Percentiles rank a stretch among this genome's conserved stretches.
Evolutionary conservation across 495 filamentous ascomycete genomes (phyloP).

Genomic region (Amorphotheca resinae): DNA sequence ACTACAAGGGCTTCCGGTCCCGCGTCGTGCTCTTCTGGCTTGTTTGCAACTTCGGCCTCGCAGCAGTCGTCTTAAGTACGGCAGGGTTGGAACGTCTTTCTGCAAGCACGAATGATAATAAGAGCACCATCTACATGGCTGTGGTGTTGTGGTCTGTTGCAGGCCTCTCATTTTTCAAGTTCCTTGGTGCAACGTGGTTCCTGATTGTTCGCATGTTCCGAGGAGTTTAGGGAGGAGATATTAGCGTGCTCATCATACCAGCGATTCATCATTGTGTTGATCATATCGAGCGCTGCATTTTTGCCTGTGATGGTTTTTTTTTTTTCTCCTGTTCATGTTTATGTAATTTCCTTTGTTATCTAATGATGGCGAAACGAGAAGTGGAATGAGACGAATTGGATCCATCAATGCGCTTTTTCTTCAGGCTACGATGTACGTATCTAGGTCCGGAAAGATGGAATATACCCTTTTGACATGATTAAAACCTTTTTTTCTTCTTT

Average conservation of each 20-base stretch:
- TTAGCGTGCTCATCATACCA: not conserved
- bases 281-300: constrained; percentile 3
- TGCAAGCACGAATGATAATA: constrained; percentile 23
- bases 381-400: no score
- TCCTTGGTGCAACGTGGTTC: constrained; percentile 88
- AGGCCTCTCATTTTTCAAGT: constrained; percentile 74
- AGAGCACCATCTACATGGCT: constrained; percentile 70
- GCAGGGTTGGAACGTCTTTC: constrained; percentile 64
- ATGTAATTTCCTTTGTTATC: not conserved
- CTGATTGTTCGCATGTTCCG: constrained; percentile 85
- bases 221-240: constrained; percentile 31
- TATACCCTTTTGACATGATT: not conserved
- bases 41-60: constrained; percentile 85
- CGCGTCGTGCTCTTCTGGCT: constrained; percentile 92
- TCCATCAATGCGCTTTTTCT: not conserved
- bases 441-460: not conserved
- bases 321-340: constrained; percentile 1
- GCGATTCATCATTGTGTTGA: not conserved
- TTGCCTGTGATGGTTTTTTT: not conserved
- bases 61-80: constrained; percentile 73
- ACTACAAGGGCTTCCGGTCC: constrained; percentile 92
- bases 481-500: not conserved
- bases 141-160: constrained; percentile 92
- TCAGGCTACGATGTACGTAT: not conserved
- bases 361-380: not conserved